Percentiles rank a stretch among this genome's conserved stretches.
Conservation (phyloP, 176 grass and related monocot genomes). For the Musa itinerans region DNA sequence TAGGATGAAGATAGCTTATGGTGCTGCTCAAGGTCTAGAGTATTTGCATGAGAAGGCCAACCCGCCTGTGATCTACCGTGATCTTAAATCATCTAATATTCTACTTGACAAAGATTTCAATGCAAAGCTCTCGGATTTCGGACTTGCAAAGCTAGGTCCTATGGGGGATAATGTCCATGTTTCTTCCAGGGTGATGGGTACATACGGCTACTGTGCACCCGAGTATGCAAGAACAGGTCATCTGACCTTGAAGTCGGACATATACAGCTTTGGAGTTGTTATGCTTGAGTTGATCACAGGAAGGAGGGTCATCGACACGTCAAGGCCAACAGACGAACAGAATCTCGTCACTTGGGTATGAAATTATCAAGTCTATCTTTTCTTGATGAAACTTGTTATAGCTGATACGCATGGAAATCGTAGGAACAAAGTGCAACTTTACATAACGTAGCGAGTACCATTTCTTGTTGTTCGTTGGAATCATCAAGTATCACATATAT, state of each 20-base stretch:
- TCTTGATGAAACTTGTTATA: not conserved
- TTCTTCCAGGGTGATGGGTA: constrained; percentile 1
- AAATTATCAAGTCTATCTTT: not conserved
- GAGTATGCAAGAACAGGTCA: not conserved
- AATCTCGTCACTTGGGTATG: constrained; percentile 4
- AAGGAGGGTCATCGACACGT: constrained; percentile 1
- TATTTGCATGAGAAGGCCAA: constrained; percentile 7
- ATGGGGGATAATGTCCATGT: not conserved
- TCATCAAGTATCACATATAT: not conserved
- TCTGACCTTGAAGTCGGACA: not conserved
- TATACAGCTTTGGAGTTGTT: constrained; percentile 4
- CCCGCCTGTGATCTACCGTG: not conserved
- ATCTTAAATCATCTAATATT: constrained; percentile 4
- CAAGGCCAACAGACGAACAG: not conserved
- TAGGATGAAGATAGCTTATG: constrained; percentile 4
- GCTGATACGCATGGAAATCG: not conserved
- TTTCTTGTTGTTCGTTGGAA: no score
- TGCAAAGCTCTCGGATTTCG: not conserved
- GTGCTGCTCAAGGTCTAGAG: not conserved
- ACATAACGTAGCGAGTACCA: no score
- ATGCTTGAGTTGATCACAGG: constrained; percentile 8
- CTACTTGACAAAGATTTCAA: constrained; percentile 1
- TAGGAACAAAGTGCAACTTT: not conserved
- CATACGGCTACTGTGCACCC: constrained; percentile 8
- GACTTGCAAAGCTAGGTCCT: not conserved